Base-by-base conservation (phyloP, 2,329 filamentous ascomycete genomes). In the Paraphaeosphaeria minitans region DNA sequence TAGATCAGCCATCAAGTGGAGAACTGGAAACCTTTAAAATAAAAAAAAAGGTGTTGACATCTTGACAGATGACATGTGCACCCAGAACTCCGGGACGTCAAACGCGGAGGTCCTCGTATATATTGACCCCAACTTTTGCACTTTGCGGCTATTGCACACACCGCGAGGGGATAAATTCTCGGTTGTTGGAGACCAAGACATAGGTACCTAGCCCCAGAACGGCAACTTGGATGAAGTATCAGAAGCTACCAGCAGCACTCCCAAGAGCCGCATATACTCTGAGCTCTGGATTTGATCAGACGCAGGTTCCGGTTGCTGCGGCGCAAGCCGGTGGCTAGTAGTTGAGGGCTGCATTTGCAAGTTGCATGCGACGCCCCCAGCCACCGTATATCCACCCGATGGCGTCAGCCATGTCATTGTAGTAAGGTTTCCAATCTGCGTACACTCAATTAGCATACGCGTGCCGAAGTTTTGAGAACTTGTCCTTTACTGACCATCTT, bases 341-440 rank as follows among this genome's bases (percentile, higher is more conserved):
- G 45, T 55, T 53, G 42, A 72, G 61, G 9, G 72, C 73, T 12
- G 64, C 56, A 31, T 69, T 65, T 14, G 74, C 73, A 21, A 75
- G 59, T 43, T 73, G 67, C 64, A 71, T 70, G 24, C 74, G 62
- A 48, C 70, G 61, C 3, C 69, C 67, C 63, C 67, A 73, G 9
- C 73, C 74, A 6, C 73, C 73, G 53, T 76, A 76, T 13, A 76
- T 63, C 74, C 74, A 76, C 2, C 69, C 70, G 27, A 72, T 66
- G 13, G 73, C 72, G 56, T 76, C 74, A 5, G 73, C 70, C 70
- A 72, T 74, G 52, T 76, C 70, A 51, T 75, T 66, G 53, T 74
- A 64, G 47, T 75, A 75, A 1, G 74, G 73, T 12, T 43, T 64
- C 73, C 73, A 76, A 56, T 68, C 74, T 75, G 50, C 19, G 19